Conservation (phyloP, 345 rosid genomes). For the Dimocarpus longan region DNA sequence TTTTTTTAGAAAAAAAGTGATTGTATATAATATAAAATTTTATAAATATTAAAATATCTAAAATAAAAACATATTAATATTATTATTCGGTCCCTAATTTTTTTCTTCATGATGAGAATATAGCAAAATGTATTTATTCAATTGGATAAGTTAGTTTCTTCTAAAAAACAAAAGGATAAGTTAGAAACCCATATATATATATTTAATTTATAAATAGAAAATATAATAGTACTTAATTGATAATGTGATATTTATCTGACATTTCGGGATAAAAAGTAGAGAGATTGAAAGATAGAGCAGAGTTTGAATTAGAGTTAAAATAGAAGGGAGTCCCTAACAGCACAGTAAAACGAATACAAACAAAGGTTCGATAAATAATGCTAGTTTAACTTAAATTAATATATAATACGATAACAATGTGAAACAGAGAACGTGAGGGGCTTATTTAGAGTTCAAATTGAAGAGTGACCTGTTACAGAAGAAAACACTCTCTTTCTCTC, state of each 20-base stretch:
- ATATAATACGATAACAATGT: background rate
- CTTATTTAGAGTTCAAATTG: background rate
- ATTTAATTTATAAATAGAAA: no score
- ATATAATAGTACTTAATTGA: background rate
- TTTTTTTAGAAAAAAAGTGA: no score
- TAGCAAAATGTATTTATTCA: no score
- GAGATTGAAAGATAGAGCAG: background rate
- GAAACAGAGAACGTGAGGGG: background rate
- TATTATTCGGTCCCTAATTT: no score
- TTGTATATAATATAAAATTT: no score
- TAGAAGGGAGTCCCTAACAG: no score
- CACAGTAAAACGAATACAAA: no score
- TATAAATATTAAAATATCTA: no score
- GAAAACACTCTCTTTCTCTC: background rate
- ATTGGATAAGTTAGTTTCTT: background rate
- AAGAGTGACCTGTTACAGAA: background rate
- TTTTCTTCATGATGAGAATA: no score
- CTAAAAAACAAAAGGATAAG: background rate
- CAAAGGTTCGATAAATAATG: no score
- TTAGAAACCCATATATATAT: background rate
- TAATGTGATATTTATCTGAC: background rate
- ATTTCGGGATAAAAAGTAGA: background rate
- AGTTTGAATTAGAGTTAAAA: background rate
- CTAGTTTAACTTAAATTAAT: background rate
- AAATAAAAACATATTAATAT: no score